Conservation (phyloP, 2,329 filamentous ascomycete genomes). For the Diplocarpon rosae region DNA sequence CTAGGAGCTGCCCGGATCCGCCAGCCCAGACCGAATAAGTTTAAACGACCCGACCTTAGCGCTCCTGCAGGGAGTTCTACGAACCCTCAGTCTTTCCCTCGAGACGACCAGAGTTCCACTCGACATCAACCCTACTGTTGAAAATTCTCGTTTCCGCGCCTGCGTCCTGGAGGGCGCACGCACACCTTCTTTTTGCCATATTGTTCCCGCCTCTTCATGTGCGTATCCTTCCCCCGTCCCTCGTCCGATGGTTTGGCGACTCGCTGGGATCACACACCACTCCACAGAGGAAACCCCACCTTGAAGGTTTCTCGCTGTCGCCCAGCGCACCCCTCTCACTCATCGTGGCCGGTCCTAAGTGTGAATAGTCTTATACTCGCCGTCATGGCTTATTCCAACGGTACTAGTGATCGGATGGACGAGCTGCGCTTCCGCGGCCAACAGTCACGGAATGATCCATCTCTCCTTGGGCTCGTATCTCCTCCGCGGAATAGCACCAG, state of each 20-base stretch:
- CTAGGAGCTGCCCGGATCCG: too few species aligned
- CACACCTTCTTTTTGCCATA: constrained; percentile 3
- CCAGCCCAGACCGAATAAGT: too few species aligned
- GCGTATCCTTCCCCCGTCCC: too few species aligned
- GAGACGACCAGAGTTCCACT: neutral
- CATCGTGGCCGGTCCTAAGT: constrained; percentile 12
- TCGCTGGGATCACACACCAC: neutral
- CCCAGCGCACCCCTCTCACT: constrained; percentile 3
- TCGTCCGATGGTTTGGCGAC: neutral
- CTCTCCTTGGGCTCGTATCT: constrained; percentile 64
- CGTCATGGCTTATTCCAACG: constrained; percentile 54
- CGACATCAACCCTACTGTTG: constrained; percentile 1
- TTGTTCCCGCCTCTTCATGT: neutral
- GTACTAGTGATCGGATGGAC: constrained; percentile 58
- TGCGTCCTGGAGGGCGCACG: constrained; percentile 5
- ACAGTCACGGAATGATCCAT: constrained; percentile 65
- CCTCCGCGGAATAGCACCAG: constrained; percentile 60
- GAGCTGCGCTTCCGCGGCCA: constrained; percentile 69
- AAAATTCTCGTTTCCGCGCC: constrained; percentile 4
- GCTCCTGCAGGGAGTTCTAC: neutral
- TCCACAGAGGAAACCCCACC: constrained; percentile 12
- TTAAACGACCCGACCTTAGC: neutral
- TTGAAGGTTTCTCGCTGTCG: constrained; percentile 8
- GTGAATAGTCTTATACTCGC: constrained; percentile 21
- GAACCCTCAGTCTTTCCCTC: neutral